These are phyloP conservation scores for Brasilioporus rufonigricans DNA, from an alignment of 768 basidiomycete species.

Conservation along the genomic window DNA sequence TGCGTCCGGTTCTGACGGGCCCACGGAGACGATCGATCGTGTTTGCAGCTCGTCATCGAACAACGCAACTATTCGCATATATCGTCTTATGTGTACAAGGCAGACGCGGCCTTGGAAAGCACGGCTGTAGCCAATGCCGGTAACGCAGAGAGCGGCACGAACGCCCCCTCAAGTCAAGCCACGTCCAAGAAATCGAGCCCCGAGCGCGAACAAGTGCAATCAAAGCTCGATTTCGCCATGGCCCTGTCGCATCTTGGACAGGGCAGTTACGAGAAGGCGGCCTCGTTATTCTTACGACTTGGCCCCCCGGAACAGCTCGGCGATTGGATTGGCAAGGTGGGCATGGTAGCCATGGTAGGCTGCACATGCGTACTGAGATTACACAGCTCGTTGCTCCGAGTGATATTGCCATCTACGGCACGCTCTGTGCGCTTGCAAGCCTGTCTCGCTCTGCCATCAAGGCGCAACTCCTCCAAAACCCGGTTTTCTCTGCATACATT, in stretches of 20 bases:
- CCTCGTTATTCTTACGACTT: slow-evolving; percentile 65
- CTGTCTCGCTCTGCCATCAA: slow-evolving; percentile 71
- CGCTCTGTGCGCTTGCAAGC: slow-evolving; percentile 79
- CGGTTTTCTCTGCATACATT: slow-evolving; percentile 70
- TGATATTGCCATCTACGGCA: slow-evolving; percentile 87
- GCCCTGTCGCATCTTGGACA: slow-evolving; percentile 74
- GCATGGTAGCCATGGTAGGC: not conserved
- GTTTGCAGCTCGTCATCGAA: slow-evolving; percentile 71
- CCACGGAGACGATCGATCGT: not conserved
- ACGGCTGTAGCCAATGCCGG: slow-evolving; percentile 36
- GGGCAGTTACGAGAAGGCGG: slow-evolving; percentile 78
- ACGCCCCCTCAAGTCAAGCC: slow-evolving; percentile 9
- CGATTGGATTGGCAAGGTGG: slow-evolving; percentile 75
- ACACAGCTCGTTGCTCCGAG: slow-evolving; percentile 63
- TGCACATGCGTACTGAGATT: not conserved
- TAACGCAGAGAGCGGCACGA: slow-evolving; percentile 20
- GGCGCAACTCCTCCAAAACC: slow-evolving; percentile 61
- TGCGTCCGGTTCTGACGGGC: slow-evolving; percentile 24
- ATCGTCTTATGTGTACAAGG: slow-evolving; percentile 92
- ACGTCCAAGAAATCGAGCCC: slow-evolving; percentile 47
- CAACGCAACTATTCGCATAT: slow-evolving; percentile 85
- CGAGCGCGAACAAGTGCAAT: slow-evolving; percentile 62
- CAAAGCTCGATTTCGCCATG: slow-evolving; percentile 79
- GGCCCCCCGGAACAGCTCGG: slow-evolving; percentile 65
- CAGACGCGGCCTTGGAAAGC: slow-evolving; percentile 86